Conservation (phyloP, 805 yeast species). For the Myxozyma mucilagina region DNA sequence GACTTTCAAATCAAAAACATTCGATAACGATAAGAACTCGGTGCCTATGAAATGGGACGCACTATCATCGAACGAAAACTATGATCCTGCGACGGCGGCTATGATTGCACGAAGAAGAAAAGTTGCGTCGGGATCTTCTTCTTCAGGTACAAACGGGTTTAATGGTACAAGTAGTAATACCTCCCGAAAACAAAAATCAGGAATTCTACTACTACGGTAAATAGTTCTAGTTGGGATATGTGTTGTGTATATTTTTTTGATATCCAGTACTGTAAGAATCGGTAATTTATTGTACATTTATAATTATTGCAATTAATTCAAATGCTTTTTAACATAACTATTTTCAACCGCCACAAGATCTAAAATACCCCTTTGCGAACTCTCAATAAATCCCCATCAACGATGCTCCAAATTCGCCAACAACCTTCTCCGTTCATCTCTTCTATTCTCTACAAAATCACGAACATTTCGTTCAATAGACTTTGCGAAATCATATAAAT, state of each 20-base stretch:
- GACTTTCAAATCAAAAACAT: not conserved
- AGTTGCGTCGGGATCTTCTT: not conserved
- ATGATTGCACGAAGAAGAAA: not conserved
- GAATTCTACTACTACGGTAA: conserved; percentile 1
- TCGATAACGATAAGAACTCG: not conserved
- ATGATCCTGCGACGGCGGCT: not conserved
- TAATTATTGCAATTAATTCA: not conserved
- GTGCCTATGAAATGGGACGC: not conserved
- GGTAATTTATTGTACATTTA: too few species aligned
- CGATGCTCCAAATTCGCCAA: conserved; percentile 11
- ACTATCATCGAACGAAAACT: not conserved
- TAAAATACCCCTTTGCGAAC: not conserved
- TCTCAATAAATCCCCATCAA: not conserved
- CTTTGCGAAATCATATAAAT: conserved; percentile 45
- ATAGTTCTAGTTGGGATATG: not conserved
- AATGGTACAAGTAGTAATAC: too few species aligned
- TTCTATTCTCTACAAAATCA: conserved; percentile 38
- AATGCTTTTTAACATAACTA: not conserved
- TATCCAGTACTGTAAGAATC: not conserved
- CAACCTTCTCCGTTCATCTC: conserved; percentile 34
- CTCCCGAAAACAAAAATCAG: not conserved
- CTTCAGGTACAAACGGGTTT: not conserved
- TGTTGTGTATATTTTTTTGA: not conserved
- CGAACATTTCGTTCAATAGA: conserved; percentile 37
- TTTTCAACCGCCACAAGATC: too few species aligned